phyloP scores from a whole-genome alignment of 2,329 filamentous ascomycete species.

The Sclerotinia minor region DNA sequence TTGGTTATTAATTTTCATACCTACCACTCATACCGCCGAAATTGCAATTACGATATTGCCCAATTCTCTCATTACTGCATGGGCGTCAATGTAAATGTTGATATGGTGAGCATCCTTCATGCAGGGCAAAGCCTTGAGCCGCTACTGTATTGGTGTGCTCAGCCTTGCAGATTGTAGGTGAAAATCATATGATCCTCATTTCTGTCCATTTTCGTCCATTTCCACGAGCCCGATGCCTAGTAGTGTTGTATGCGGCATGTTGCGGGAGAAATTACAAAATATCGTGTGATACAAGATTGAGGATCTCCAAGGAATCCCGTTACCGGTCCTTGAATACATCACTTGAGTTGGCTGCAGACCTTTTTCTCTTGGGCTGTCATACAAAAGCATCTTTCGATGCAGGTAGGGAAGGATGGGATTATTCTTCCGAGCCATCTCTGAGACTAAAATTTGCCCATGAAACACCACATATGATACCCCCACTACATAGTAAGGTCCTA shows the following conservation, averaged over 20 bases:
- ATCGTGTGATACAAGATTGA: conserved; percentile 31
- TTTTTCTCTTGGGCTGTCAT: conserved; percentile 6
- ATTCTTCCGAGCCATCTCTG: not conserved
- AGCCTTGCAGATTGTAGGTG: conserved; percentile 22
- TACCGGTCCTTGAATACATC: conserved; percentile 9
- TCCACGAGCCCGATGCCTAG: not conserved
- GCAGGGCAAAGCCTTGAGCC: conserved; percentile 4
- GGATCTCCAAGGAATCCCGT: conserved; percentile 22
- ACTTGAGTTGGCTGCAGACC: not conserved
- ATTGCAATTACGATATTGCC: not conserved
- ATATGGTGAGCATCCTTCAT: conserved; percentile 16
- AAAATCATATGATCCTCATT: conserved; percentile 21
- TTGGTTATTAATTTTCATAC: conserved; percentile 10
- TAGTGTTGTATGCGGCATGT: conserved; percentile 3
- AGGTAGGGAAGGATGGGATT: not conserved
- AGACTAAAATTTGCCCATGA: conserved; percentile 17
- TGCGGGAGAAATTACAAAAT: conserved; percentile 25
- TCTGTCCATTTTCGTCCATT: conserved; percentile 3
- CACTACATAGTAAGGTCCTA: not conserved
- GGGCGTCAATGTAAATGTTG: conserved; percentile 1
- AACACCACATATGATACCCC: conserved; percentile 23
- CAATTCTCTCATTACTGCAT: conserved; percentile 13
- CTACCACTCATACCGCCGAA: not conserved
- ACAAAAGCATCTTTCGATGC: conserved; percentile 8
- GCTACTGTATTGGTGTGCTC: conserved; percentile 22